Evolutionary conservation across 2,329 filamentous ascomycete genomes (phyloP).

Genomic region (Fusarium transvaalense): DNA sequence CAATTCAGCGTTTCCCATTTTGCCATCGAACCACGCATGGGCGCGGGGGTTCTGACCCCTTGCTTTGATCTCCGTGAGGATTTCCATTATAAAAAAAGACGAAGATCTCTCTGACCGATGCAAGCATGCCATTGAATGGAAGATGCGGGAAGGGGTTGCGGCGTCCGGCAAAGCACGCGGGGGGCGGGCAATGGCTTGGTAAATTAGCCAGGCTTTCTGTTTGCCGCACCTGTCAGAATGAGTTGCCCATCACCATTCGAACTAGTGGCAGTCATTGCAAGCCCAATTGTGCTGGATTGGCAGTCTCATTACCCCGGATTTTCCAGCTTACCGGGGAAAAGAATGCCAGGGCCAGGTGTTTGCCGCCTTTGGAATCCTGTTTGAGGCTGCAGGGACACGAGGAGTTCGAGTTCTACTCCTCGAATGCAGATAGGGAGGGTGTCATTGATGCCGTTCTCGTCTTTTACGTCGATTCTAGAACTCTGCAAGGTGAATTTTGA

Average conservation of each 20-base stretch:
- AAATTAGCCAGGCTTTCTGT: constrained; percentile 34
- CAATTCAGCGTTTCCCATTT: constrained; percentile 21
- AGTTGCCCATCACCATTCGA: constrained; percentile 42
- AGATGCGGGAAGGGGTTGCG: constrained; percentile 33
- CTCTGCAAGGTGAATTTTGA: constrained; percentile 13
- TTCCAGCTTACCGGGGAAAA: constrained; percentile 40
- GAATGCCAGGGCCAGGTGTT: constrained; percentile 42
- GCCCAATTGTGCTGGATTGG: constrained; percentile 30
- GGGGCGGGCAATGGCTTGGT: constrained; percentile 33
- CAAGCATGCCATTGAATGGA: constrained; percentile 27
- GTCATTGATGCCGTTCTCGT: constrained; percentile 9
- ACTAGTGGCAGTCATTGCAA: constrained; percentile 27
- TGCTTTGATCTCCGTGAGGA: constrained; percentile 31
- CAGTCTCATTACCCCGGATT: constrained; percentile 44
- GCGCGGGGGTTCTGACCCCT: constrained; percentile 30
- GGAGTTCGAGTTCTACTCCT: constrained; percentile 5
- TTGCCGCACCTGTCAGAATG: constrained; percentile 46
- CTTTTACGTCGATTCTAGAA: constrained; percentile 26
- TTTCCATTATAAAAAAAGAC: constrained; percentile 21
- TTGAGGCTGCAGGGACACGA: constrained; percentile 35
- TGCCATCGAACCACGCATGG: constrained; percentile 5
- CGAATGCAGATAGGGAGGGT: constrained; percentile 3
- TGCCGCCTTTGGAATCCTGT: constrained; percentile 27
- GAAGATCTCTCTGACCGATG: constrained; percentile 38
- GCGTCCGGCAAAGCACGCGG: constrained; percentile 39